Evolutionary conservation across 2,329 filamentous ascomycete genomes (phyloP).

Genomic region (Thielaviopsis euricoi): DNA sequence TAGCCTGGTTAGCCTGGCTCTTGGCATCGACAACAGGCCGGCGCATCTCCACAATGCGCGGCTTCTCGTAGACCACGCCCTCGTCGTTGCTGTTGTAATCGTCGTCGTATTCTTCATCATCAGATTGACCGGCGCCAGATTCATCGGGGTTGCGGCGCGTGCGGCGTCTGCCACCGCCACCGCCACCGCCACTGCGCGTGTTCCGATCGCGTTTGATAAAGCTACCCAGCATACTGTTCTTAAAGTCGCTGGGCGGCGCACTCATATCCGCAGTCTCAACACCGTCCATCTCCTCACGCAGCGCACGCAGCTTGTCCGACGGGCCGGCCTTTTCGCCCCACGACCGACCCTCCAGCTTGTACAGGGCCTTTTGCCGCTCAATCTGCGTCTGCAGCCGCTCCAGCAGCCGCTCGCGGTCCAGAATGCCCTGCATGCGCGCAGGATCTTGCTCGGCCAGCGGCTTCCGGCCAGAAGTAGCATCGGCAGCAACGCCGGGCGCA

Average conservation of each 20-base stretch:
- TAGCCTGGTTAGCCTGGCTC: constrained; percentile 48
- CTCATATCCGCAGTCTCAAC: constrained; percentile 25
- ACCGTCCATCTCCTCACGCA: constrained; percentile 87
- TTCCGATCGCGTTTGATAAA: constrained; percentile 46
- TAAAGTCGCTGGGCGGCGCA: constrained; percentile 34
- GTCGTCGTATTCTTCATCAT: constrained; percentile 33
- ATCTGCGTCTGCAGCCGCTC: constrained; percentile 87
- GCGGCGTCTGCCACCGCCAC: constrained; percentile 33
- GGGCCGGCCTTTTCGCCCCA: constrained; percentile 73
- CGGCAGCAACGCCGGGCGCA: constrained; percentile 14
- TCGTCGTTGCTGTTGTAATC: constrained; percentile 36
- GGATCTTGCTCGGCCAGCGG: constrained; percentile 46
- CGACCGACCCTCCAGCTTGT: constrained; percentile 84
- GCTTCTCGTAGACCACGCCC: constrained; percentile 57
- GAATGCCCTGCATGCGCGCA: constrained; percentile 71
- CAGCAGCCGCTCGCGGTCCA: constrained; percentile 86
- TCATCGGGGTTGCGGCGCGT: constrained; percentile 25
- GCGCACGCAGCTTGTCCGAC: constrained; percentile 77
- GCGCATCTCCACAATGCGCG: constrained; percentile 62
- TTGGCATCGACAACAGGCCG: constrained; percentile 49
- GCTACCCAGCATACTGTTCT: constrained; percentile 57
- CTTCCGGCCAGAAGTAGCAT: constrained; percentile 24
- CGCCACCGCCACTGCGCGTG: constrained; percentile 36
- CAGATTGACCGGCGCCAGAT: constrained; percentile 16
- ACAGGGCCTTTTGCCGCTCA: constrained; percentile 92